Percentiles rank a stretch among this genome's conserved stretches.
Evolutionary conservation across 306 rosid genomes (phyloP).

Genomic region (Clitoria ternatea): DNA sequence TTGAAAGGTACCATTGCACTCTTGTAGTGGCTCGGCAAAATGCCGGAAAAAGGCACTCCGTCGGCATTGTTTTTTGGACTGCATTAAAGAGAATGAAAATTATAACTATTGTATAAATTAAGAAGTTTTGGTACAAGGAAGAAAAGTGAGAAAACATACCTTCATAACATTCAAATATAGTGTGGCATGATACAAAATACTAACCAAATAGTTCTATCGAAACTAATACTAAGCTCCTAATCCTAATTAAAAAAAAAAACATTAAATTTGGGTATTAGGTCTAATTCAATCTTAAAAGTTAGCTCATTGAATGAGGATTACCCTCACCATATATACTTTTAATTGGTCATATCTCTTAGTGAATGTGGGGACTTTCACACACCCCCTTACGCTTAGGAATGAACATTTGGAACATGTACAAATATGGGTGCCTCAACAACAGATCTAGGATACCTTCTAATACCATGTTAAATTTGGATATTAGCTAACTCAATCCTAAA

Average conservation of each 20-base stretch:
- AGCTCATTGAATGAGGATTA: too few relatives aligned
- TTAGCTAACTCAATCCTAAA: too few relatives aligned
- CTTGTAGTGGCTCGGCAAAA: constrained; percentile 89
- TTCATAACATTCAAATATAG: background rate
- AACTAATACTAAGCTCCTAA: background rate
- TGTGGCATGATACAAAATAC: background rate
- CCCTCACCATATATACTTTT: too few relatives aligned
- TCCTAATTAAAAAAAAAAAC: background rate
- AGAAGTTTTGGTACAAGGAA: background rate
- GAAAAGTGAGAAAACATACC: background rate
- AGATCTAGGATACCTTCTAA: too few relatives aligned
- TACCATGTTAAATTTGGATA: too few relatives aligned
- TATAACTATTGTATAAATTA: constrained; percentile 10
- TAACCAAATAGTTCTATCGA: background rate
- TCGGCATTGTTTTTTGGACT: constrained; percentile 84
- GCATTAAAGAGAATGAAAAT: constrained; percentile 22
- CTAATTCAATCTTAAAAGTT: too few relatives aligned
- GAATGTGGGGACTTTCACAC: too few relatives aligned
- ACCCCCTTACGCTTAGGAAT: too few relatives aligned
- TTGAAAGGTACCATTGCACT: constrained; percentile 68
- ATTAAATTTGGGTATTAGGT: too few relatives aligned
- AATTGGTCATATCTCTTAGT: too few relatives aligned
- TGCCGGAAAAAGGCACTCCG: constrained; percentile 74
- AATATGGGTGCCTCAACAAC: too few relatives aligned
- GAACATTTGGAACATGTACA: too few relatives aligned